A percentile compares a stretch with the other conserved stretches of the same genome.
These are phyloP conservation scores for Saturnispora dispora DNA, from an alignment of 805 yeast genomes.

Conservation along the genomic window DNA sequence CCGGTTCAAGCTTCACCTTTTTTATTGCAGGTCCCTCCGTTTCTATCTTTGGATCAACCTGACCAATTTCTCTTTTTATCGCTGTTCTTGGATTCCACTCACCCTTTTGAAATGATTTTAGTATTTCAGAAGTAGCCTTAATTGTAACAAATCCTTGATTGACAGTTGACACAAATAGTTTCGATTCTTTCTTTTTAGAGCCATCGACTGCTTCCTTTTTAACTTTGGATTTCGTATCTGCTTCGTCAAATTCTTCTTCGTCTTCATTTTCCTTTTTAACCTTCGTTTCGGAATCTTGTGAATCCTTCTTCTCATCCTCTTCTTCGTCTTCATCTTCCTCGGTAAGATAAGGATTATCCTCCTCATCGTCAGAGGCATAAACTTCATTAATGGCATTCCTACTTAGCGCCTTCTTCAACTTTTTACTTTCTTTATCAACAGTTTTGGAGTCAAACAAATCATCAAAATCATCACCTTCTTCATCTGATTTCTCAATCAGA, in stretches of 20 bases:
- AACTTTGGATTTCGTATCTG: constrained; percentile 13
- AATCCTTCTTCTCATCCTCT: constrained; percentile 20
- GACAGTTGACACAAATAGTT: constrained; percentile 34
- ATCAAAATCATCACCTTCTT: constrained; percentile 55
- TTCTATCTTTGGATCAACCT: constrained; percentile 4
- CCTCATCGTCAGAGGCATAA: constrained; percentile 74
- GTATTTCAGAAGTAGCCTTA: constrained; percentile 51
- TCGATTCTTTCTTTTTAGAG: constrained; percentile 9
- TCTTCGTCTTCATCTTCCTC: constrained; percentile 51
- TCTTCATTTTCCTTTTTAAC: constrained; percentile 32
- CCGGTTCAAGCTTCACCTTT: constrained; percentile 20
- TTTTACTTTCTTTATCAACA: constrained; percentile 86
- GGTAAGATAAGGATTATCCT: constrained; percentile 65
- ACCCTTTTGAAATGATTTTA: constrained; percentile 64
- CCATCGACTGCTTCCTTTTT: constrained; percentile 9
- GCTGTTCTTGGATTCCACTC: constrained; percentile 69
- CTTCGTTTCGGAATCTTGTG: constrained; percentile 16
- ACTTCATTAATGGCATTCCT: constrained; percentile 83
- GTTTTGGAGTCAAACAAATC: constrained; percentile 61
- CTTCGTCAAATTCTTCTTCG: constrained; percentile 23
- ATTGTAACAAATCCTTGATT: constrained; percentile 49
- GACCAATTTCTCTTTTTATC: constrained; percentile 22
- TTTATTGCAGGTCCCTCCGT: constrained; percentile 20
- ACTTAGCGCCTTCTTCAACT: constrained; percentile 71
- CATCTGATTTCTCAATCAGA: constrained; percentile 51